These are phyloP conservation scores for Penicillium cosmopolitanum DNA, from an alignment of 495 filamentous ascomycete species.

Conservation along the genomic window DNA sequence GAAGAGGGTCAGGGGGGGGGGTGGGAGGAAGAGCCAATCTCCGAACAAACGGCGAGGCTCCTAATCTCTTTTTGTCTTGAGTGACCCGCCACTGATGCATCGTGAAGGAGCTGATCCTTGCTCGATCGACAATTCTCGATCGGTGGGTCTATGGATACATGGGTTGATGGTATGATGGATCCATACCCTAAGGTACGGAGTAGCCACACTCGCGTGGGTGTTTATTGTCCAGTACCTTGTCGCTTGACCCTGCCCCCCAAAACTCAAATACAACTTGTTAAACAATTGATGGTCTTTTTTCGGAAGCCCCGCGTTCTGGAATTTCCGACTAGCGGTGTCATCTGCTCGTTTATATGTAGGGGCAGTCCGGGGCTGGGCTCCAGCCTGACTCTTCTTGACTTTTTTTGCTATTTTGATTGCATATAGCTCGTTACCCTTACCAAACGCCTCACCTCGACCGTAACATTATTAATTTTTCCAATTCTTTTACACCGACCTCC, in stretches of 20 bases:
- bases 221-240: constrained; percentile 21
- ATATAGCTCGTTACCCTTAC: constrained; percentile 10
- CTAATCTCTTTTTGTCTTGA: constrained; percentile 15
- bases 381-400: neutral
- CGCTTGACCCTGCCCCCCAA: constrained; percentile 12
- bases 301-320: constrained; percentile 20
- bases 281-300: constrained; percentile 12
- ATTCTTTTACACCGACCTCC: neutral
- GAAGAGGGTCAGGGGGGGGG: neutral
- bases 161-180: constrained; percentile 4
- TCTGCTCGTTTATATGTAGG: constrained; percentile 17
- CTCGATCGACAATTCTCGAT: constrained; percentile 29
- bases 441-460: constrained; percentile 1
- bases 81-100: constrained; percentile 15
- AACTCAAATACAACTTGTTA: constrained; percentile 19
- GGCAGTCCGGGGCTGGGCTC: constrained; percentile 12
- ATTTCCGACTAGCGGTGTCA: constrained; percentile 19
- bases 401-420: constrained; percentile 14
- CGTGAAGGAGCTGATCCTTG: constrained; percentile 21
- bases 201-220: constrained; percentile 17
- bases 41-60: constrained; percentile 14
- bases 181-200: neutral
- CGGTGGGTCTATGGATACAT: constrained; percentile 17
- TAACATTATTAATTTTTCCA: constrained; percentile 2
- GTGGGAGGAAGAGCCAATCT: constrained; percentile 3